Percentiles rank a stretch among this genome's conserved stretches.
Evolutionary conservation across 2,329 filamentous ascomycete genomes (phyloP).

Genomic region (Cucurbitaria berberidis): DNA sequence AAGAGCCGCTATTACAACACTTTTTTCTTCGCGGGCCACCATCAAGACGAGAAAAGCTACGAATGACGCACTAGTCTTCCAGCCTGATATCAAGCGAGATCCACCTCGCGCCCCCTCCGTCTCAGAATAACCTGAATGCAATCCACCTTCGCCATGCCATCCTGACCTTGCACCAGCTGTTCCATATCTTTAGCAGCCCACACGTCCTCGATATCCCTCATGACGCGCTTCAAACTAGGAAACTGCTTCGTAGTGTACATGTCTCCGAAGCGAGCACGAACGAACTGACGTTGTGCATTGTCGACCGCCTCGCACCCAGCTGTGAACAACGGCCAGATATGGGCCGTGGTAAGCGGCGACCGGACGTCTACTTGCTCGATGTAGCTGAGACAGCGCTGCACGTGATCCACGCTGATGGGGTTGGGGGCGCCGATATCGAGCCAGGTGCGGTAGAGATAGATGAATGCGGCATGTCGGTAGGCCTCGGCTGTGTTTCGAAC

Average conservation of each 20-base stretch:
- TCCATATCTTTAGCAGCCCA: conserved; percentile 39
- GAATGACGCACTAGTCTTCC: too few species aligned
- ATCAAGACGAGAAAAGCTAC: too few species aligned
- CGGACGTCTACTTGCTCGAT: conserved; percentile 22
- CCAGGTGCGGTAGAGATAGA: conserved; percentile 44
- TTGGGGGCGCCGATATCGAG: conserved; percentile 39
- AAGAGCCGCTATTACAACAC: too few species aligned
- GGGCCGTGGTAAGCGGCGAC: conserved; percentile 35
- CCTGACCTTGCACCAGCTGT: conserved; percentile 24
- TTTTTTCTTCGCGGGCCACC: too few species aligned
- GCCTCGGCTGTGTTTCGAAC: conserved; percentile 35
- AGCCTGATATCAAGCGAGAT: too few species aligned
- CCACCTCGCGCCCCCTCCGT: conserved; percentile 35
- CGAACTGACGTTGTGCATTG: conserved; percentile 28
- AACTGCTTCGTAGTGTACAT: conserved; percentile 35
- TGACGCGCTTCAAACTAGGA: conserved; percentile 31
- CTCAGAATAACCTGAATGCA: conserved; percentile 41
- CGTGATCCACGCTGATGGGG: conserved; percentile 36
- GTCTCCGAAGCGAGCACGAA: conserved; percentile 30
- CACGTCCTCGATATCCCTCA: conserved; percentile 39
- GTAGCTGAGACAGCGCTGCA: conserved; percentile 28
- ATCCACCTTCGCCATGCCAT: conserved; percentile 38
- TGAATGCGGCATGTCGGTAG: conserved; percentile 42
- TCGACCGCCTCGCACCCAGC: conserved; percentile 39
- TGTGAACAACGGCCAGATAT: conserved; percentile 43